Percentiles rank a stretch among this genome's conserved stretches.
Conservation (phyloP, 768 basidiomycete species). For the Dioszegia aurantiaca region DNA sequence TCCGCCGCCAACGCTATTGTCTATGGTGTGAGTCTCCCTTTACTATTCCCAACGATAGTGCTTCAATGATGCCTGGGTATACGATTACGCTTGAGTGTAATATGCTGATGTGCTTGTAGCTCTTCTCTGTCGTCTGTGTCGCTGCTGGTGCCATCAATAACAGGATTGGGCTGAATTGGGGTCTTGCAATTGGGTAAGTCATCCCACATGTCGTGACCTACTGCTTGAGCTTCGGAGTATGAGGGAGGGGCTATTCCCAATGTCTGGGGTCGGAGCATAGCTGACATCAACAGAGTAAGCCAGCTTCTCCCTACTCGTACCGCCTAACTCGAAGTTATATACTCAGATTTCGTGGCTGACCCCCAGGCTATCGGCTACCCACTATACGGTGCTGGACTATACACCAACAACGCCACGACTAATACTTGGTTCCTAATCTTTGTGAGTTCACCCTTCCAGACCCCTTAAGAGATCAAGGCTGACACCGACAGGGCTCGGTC, state of each 20-base stretch:
- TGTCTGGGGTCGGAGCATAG: neutral
- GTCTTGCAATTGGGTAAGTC: conserved; percentile 33
- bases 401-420: conserved; percentile 33
- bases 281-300: conserved; percentile 13
- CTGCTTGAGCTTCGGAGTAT: no score
- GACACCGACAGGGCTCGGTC: neutral
- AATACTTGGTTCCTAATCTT: conserved; percentile 45
- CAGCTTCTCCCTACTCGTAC: no score
- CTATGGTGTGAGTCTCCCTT: conserved; percentile 20
- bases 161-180: conserved; percentile 34
- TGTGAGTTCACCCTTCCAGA: conserved; percentile 18
- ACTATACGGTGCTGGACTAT: conserved; percentile 43
- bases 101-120: conserved; percentile 3
- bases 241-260: neutral
- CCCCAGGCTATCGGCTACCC: conserved; percentile 34
- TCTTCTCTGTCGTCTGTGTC: conserved; percentile 33
- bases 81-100: no score
- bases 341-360: no score
- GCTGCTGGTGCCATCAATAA: conserved; percentile 35
- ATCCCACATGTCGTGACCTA: no score
- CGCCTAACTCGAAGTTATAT: no score
- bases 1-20: conserved; percentile 36
- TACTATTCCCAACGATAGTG: neutral
- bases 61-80: no score
- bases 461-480: neutral